phyloP scores from a whole-genome alignment of 208 protist genomes.

The Leishmania martiniquensis region DNA sequence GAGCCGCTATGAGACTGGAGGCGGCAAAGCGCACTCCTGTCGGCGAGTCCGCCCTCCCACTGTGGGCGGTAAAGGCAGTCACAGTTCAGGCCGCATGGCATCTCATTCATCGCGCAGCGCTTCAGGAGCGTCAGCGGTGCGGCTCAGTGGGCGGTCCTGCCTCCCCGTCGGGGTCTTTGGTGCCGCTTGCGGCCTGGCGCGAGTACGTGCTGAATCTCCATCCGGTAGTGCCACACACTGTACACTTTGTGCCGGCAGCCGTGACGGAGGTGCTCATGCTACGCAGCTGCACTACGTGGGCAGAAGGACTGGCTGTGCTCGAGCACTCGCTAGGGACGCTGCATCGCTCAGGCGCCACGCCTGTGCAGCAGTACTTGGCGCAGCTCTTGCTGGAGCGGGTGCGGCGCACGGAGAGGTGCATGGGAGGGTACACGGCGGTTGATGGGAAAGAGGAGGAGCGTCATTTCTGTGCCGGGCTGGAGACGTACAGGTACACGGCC shows the following conservation, averaged over 20 bases:
- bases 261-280: conserved; percentile 48
- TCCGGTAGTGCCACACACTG: conserved; percentile 46
- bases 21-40: conserved; percentile 11
- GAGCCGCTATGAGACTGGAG: conserved; percentile 23
- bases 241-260: conserved; percentile 51
- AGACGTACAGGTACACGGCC: conserved; percentile 15
- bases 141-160: conserved; percentile 2
- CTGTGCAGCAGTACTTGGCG: conserved; percentile 58
- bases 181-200: conserved; percentile 5
- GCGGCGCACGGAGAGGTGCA: conserved; percentile 1
- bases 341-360: conserved; percentile 32
- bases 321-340: conserved; percentile 54
- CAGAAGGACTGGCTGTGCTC: conserved; percentile 34
- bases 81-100: not conserved
- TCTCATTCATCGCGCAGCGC: not conserved
- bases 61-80: not conserved
- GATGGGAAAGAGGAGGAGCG: not conserved
- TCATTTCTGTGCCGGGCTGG: conserved; percentile 15
- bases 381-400: conserved; percentile 36
- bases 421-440: not conserved
- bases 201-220: conserved; percentile 11
- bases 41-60: not conserved
- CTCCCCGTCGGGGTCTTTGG: not conserved
- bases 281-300: conserved; percentile 34
- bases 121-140: conserved; percentile 13